phyloP scores from a whole-genome alignment of 495 filamentous ascomycete species.

The Daldinia vernicosa region DNA sequence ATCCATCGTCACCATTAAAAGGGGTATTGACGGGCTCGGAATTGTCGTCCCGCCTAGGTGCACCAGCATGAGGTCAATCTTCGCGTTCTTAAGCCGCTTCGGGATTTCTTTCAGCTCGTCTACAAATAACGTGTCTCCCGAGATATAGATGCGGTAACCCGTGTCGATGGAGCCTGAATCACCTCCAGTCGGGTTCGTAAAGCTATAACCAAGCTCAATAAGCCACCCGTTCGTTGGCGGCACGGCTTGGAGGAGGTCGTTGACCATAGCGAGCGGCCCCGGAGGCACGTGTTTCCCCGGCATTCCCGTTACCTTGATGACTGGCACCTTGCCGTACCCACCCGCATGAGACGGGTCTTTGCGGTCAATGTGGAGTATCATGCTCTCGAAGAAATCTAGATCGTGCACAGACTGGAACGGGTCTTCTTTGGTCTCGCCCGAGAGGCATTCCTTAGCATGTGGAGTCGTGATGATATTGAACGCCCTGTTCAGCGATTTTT shows the following conservation, averaged over 20 bases:
- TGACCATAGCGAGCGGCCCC: conserved; percentile 56
- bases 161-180: conserved; percentile 49
- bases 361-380: conserved; percentile 59
- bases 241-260: conserved; percentile 69
- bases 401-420: conserved; percentile 64
- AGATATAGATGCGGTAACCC: conserved; percentile 75
- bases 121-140: conserved; percentile 74
- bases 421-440: conserved; percentile 48
- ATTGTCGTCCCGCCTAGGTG: conserved; percentile 75
- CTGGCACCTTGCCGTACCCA: conserved; percentile 40
- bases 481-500: conserved; percentile 63
- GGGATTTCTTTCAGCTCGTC: conserved; percentile 71
- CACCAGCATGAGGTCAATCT: conserved; percentile 74
- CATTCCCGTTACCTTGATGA: conserved; percentile 70
- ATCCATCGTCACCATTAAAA: conserved; percentile 80
- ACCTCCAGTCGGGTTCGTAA: conserved; percentile 21
- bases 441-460: conserved; percentile 66
- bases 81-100: conserved; percentile 47
- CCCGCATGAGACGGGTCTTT: conserved; percentile 16
- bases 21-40: conserved; percentile 62
- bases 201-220: conserved; percentile 66
- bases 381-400: conserved; percentile 64
- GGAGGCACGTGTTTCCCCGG: conserved; percentile 76
- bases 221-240: conserved; percentile 80
- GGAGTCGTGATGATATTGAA: conserved; percentile 73